Evolutionary conservation across 225 moss, liverwort and hornwort genomes (phyloP), one percentile per base, ranked within the genome.

Genomic region (Pseudoscleropodium purum): DNA sequence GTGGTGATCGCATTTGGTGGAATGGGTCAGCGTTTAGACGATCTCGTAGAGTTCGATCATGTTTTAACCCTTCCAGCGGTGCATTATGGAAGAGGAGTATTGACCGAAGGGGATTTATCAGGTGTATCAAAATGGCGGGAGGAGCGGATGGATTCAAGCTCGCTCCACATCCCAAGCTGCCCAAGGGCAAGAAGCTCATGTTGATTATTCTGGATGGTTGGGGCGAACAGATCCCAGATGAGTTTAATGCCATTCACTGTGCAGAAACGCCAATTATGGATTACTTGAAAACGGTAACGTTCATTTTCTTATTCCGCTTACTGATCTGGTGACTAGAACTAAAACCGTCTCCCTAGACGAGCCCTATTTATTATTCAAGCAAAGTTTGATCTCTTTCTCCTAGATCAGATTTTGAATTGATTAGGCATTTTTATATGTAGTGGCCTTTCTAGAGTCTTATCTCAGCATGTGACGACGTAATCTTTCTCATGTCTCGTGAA

Each of bases 161-260:
- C n/a, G 84, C 90, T 62, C 82, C 93, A 15, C 97, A 99, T 89
- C 93, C 97, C 37, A 95, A 96, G 90, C 93, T 99, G 84, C 90
- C 95, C 74, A 95, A 96, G 93, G 97, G 97, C 72, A 97, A 96
- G 90, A 97, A 97, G 90, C 70, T 99, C 76, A 95, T 97, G 91
- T 95, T 99, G 67, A 96, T 99, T 25, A 90, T 99, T 51, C 85
- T 99, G 34, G 99, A 99, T 85, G 99, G 99, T 30, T 99, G 99
- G 99, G 99, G 99, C 81, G 99, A 99, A 92, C 97, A 97, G 93
- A 96, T 97, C 18, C 90, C 93, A 39, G 99, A 99, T 66, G 94
- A 99, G 88, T 97, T 96, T 56, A 99, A 99, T 93, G 99, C 99
- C 36, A 97, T 99, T 81, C 94, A 94, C 89, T 33, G 94, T 84